Conservation (phyloP, 2,329 filamentous ascomycete species). For the Meredithiella fracta region DNA sequence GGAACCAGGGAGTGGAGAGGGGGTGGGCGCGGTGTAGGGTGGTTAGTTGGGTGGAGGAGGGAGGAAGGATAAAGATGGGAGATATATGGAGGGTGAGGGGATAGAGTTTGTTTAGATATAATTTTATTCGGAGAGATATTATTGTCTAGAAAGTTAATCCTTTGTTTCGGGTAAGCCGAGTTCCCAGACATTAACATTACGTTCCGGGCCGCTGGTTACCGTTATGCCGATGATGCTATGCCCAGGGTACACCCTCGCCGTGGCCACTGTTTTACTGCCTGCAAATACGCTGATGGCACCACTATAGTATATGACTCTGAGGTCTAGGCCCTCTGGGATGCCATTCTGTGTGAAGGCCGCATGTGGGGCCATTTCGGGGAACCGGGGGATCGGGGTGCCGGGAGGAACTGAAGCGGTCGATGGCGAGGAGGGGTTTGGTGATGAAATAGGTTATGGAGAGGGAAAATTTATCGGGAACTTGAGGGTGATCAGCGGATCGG, state of each 20-base stretch:
- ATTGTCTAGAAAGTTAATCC: no score
- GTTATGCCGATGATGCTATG: neutral
- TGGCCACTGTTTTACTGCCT: neutral
- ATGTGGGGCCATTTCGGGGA: neutral
- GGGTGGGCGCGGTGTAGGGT: constrained; percentile 10
- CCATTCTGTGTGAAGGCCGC: neutral
- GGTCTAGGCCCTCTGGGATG: neutral
- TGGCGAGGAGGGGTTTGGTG: neutral
- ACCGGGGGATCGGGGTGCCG: neutral
- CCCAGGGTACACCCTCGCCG: neutral
- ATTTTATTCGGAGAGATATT: no score
- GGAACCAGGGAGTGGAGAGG: constrained; percentile 10
- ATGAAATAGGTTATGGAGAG: neutral
- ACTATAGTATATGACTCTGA: neutral
- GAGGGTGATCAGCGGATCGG: neutral
- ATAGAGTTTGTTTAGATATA: neutral
- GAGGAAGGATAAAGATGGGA: neutral
- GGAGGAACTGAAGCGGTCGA: neutral
- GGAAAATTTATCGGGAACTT: neutral
- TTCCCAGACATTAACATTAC: neutral
- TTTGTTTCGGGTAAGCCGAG: neutral
- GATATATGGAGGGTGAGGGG: neutral
- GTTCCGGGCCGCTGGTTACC: neutral
- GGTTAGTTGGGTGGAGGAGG: constrained; percentile 10
- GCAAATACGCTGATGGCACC: neutral